Base-by-base conservation (phyloP, 768 basidiomycete genomes). In the Lactarius psammicola region DNA sequence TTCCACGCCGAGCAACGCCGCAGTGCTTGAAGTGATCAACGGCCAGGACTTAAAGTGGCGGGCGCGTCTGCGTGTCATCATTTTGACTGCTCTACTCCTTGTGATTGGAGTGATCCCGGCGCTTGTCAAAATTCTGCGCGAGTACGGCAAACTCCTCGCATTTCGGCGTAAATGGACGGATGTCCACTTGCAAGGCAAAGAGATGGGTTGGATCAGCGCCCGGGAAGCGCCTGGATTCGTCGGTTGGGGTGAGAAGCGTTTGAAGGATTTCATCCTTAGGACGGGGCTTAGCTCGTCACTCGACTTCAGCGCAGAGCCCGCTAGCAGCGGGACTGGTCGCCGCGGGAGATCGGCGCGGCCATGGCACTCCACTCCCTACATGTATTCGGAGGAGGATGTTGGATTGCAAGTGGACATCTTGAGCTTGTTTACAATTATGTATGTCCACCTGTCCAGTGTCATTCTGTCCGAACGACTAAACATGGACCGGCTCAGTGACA, bases 351-450 rank as follows among this genome's bases (percentile, higher is more conserved):
- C 44, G n/a, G 49, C 30, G 23, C 59, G 53, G n/a, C 38, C 36
- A 20, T 31, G 60, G 46, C 38, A 18, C 3, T 1, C 23, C 3
- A 7, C 58, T 49, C 61, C 57, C 44, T 62, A 64, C 23, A 64
- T 56, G 18, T 67, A 68, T n/a, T 30, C 33, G 1, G 68, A 63
- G 49, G 83, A 86, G 70, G 78, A 80, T 64, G 78, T 75, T 18
- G 74, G 74, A 54, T 71, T 80, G 30, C 87, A 88, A 66, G 78
- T 92, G 44, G 89, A 92, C 69, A 78, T 94, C 6, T 82, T 85
- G 63, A 86, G 84, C 66, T 76, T 93, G 11, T 93, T 90, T 75
- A 88, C 90, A 3, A 83, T 93, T 46, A 84, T 85, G 91, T 92
- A 73, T 66, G 82, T 75, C 49, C 34, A 18, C 44, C 28, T 20